Base-by-base conservation (phyloP, 116 monocot species). In the Iris pallida region DNA sequence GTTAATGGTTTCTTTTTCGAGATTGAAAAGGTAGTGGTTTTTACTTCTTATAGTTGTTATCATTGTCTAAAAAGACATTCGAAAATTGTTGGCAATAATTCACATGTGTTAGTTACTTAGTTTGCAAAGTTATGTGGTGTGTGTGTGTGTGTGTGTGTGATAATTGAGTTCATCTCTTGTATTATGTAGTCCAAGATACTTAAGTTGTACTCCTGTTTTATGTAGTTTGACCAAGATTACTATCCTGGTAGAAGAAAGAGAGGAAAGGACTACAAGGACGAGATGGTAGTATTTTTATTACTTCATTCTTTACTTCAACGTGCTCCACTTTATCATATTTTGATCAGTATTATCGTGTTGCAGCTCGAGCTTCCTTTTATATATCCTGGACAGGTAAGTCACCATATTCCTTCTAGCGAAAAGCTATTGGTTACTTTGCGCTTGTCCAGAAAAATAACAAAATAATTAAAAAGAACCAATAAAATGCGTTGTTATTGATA, bases 321-420 rank as follows among this genome's bases (percentile, higher is more conserved):
- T 60, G n/a, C 49, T 59, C 15, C 47, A 13, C 4, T 65, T 46
- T 45, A 13, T 49, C 13, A 44, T 19, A 42, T 45, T 40, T 48
- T 73, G 13, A 53, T 41, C 12, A 14, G 19, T 42, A 73, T 73
- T 48, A 65, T 45, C 15, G 49, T 47, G 20, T 45, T 92, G 79
- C 85, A 96, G 96, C 78, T 89, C 45, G 96, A 96, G 77, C 96
- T 96, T 76, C 96, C 96, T 72, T 96, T 89, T 69, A 77, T 91
- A 47, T 96, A 89, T 77, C 96, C 96, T 56, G 92, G 92, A 73
- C 95, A 95, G 91, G 95, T 91, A 77, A 54, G 51, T 54, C 17
- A 47, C 48, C 41, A 49, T 40, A 4, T 66, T 66, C 44, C 30
- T 65, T 65, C 19, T 30, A 49, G 30, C 0, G 30, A 19, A 51